Base-by-base conservation (phyloP, 2,329 filamentous ascomycete genomes). In the Emergomyces africanus region DNA sequence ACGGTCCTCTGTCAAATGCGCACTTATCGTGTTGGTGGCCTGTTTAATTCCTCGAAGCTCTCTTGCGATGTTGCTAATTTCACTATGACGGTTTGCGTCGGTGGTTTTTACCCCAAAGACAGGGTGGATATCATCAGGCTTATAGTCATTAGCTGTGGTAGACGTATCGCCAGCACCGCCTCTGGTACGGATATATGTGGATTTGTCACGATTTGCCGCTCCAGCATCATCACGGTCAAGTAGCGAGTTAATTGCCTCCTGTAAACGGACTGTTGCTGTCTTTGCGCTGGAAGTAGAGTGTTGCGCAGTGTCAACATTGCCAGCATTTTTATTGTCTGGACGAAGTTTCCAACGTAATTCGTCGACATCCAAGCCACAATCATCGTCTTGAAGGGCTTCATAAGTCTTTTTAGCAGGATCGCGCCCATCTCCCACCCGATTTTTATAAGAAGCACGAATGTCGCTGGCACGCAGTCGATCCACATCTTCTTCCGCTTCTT, bases 381-480 rank as follows among this genome's bases (percentile, higher is more conserved):
- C 58, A 9, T 60, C 58, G 33, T 65, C 57, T 15, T 61, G 57
- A 55, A 53, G 50, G 4, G 33, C 30, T 37, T 15, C 30, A 25
- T 23, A 53, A 25, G 50, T 15, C 8, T 30, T 25, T 14, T n/a
- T 14, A 10, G 67, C 65, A 5, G 61, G 39, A 6, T 66, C 61
- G 20, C 62, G 64, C 35, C 63, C 33, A 35, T 5, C 64, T n/a
- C 65, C 62, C 12, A 60, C 61, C 37, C 62, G 64, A 14, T 64
- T 39, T 53, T 64, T 63, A 58, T 68, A 72, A 25, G 66, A 62
- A 14, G 69, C 67, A 53, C 72, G 68, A 23, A 74, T 69, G 62
- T 74, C 72, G 57, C 66, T 71, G 2, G 71, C 68, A 44, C 67
- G 64, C 46, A 74, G 62, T n/a, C 66, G 59, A 41, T 72, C 68